These are phyloP conservation scores for Jamesozyma piceae DNA, from an alignment of 805 yeast genomes.

Conservation along the genomic window DNA sequence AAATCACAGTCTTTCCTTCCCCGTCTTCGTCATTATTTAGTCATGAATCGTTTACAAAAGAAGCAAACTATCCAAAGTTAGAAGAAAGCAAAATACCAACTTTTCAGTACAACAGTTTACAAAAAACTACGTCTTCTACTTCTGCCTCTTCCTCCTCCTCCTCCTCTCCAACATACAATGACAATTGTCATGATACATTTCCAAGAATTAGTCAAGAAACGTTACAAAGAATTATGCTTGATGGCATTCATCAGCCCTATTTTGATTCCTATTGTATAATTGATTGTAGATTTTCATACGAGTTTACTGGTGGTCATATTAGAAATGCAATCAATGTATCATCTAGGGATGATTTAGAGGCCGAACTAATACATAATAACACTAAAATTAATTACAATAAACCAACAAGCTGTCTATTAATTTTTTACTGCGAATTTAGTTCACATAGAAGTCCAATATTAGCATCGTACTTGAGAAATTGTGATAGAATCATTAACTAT, in stretches of 20 bases:
- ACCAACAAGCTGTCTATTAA: slow-evolving; percentile 34
- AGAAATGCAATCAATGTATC: slow-evolving; percentile 71
- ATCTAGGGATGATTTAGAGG: slow-evolving; percentile 59
- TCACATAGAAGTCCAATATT: slow-evolving; percentile 88
- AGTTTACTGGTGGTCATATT: slow-evolving; percentile 88
- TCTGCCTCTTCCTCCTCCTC: neutral
- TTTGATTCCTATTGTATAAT: slow-evolving; percentile 54
- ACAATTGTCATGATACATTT: slow-evolving; percentile 37
- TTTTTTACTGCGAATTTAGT: slow-evolving; percentile 93
- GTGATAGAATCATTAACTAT: slow-evolving; percentile 68
- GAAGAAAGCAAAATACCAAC: neutral
- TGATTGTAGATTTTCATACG: slow-evolving; percentile 91
- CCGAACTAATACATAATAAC: slow-evolving; percentile 33
- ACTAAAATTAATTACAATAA: neutral
- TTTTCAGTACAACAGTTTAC: neutral
- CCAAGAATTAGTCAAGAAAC: slow-evolving; percentile 38
- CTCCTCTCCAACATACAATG: neutral
- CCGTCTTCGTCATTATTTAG: neutral
- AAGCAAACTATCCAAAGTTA: neutral
- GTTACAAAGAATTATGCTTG: slow-evolving; percentile 32
- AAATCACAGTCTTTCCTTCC: neutral
- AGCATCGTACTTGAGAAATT: slow-evolving; percentile 76
- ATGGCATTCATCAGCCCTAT: slow-evolving; percentile 32
- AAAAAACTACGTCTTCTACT: neutral
- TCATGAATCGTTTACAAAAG: neutral